Conservation (phyloP, 306 rosid species). For the Malus sylvestris region DNA sequence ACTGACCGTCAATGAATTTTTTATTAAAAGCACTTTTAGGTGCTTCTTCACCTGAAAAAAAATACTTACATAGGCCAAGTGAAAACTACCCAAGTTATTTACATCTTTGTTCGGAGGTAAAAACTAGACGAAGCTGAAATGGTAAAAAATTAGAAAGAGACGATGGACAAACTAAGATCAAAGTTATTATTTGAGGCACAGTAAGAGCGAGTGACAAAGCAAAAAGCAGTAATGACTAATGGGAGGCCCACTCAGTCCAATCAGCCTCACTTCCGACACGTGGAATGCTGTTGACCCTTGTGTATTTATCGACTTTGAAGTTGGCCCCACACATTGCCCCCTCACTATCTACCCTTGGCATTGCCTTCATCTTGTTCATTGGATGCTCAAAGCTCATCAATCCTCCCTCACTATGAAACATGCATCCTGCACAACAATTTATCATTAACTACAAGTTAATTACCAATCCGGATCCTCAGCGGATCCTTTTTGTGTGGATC, state of each 20-base stretch:
- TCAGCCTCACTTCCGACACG: slow-evolving; percentile 73
- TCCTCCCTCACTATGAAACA: slow-evolving; percentile 92
- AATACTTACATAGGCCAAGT: background rate
- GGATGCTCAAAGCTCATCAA: slow-evolving; percentile 98
- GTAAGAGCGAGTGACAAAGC: background rate
- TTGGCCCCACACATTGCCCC: slow-evolving; percentile 92
- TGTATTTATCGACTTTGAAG: slow-evolving; percentile 73
- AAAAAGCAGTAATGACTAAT: background rate
- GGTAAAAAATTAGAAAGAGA: no score
- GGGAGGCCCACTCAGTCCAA: slow-evolving; percentile 70
- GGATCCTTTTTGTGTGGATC: no score
- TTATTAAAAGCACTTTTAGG: background rate
- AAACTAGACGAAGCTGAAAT: background rate
- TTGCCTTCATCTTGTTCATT: slow-evolving; percentile 82
- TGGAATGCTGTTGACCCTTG: slow-evolving; percentile 84
- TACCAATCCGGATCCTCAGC: no score
- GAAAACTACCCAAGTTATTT: background rate
- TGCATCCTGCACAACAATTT: slow-evolving; percentile 48
- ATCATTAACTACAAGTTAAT: no score
- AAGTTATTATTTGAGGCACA: background rate
- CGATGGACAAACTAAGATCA: background rate
- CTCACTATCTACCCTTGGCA: slow-evolving; percentile 92
- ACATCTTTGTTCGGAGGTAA: background rate
- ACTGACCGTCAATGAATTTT: no score
- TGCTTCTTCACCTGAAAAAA: background rate